Base-by-base conservation (phyloP, 1,284 basidiomycete genomes). In the Malassezia sp. region DNA sequence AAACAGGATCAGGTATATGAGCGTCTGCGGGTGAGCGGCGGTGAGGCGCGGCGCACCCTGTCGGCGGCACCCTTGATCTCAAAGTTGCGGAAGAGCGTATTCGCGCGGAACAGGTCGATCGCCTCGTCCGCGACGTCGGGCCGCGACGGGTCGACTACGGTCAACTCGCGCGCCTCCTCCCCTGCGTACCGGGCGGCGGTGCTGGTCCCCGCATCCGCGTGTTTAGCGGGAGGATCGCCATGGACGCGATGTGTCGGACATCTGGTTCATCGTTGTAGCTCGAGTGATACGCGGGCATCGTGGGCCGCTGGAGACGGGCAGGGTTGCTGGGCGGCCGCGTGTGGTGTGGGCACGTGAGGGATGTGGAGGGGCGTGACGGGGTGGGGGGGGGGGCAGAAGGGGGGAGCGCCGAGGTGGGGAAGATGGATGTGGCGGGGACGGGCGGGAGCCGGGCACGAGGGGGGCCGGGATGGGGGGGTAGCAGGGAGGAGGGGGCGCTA, bases 71-170 rank as follows among this genome's bases (percentile, higher is more conserved):
- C 67, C 74, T 96, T 95, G 80, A 99, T 97, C 76, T 99, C 93
- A 70, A 97, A 99, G 76, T 97, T 97, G 67, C 93, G 84, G 75
- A 99, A 99, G 53, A 99, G 82, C 36, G 89, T 93, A 75, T 99
- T 99, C 68, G 93, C 90, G 40, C 93, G 84, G 75, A 99, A 99
- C 48, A 97, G 81, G 74, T 95, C 87, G 43, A 99, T 77, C 3
- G 88, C 82, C 74, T 99, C 93, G 72, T 96, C 90, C 58, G 97
- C 79, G 61, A 97, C 89, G 72, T 99, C 93, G 31, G 80, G 78
- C 53, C 81, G 75, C 10, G 79, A 78, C 0, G 81, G 76, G 71
- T 91, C 85, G 57, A 84, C 86, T 75, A 52, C 15, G 14, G 36
- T 40, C 15, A 36, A n/a, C n/a, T n/a, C n/a, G n/a, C n/a, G 34